A percentile compares a stretch with the other conserved stretches of the same genome.
Conservation (phyloP, 2,329 filamentous ascomycete species). For the Pseudogymnoascus sp. region DNA sequence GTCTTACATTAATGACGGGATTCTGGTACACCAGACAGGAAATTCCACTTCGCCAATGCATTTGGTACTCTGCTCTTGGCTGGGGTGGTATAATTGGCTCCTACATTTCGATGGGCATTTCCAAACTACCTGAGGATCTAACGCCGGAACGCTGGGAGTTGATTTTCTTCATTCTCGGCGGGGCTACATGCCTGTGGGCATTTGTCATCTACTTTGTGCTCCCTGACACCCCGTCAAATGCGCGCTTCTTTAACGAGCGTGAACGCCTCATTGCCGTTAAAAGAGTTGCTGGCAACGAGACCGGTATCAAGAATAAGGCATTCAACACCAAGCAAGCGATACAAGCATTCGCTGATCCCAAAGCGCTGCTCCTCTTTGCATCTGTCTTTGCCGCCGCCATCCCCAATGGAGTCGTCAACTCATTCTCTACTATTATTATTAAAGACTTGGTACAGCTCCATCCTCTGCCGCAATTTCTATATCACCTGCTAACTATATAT, state of each 20-base stretch:
- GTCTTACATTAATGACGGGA: constrained; percentile 29
- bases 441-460: constrained; percentile 20
- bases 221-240: constrained; percentile 29
- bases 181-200: constrained; percentile 29
- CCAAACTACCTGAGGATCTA: constrained; percentile 22
- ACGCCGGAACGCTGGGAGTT: constrained; percentile 28
- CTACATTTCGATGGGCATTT: constrained; percentile 29
- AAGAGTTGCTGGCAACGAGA: constrained; percentile 28
- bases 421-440: constrained; percentile 31
- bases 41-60: constrained; percentile 30
- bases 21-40: constrained; percentile 32
- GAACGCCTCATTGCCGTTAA: constrained; percentile 28
- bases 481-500: neutral
- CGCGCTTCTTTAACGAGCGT: constrained; percentile 24
- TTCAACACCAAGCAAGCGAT: constrained; percentile 26
- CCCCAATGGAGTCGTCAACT: constrained; percentile 27
- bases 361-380: constrained; percentile 24
- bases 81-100: constrained; percentile 29
- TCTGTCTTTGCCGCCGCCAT: constrained; percentile 12
- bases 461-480: neutral
- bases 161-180: constrained; percentile 29
- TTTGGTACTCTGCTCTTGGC: constrained; percentile 27
- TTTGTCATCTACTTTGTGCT: constrained; percentile 26
- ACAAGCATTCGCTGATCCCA: constrained; percentile 26
- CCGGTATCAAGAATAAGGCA: constrained; percentile 30